A percentile compares a stretch with the other conserved stretches of the same genome.
phyloP scores from a whole-genome alignment of 768 basidiomycete genomes.

The Paxillus ammoniavirescens region DNA sequence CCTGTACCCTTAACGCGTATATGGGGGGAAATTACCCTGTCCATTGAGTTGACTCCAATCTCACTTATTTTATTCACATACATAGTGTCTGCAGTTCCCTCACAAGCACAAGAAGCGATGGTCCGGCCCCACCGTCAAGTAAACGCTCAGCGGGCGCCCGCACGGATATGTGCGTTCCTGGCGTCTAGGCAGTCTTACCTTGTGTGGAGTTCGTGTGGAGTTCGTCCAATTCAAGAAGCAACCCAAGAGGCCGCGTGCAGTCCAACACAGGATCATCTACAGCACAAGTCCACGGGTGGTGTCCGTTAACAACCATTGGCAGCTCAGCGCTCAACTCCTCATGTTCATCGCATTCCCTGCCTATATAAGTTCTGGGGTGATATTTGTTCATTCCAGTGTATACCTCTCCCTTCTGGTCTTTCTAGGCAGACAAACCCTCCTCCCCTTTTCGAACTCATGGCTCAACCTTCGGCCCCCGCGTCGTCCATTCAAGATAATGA shows the following conservation, averaged over 20 bases:
- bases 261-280: not conserved
- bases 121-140: too few species aligned
- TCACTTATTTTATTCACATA: too few species aligned
- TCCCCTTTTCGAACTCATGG: conserved; percentile 3
- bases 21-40: too few species aligned
- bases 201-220: not conserved
- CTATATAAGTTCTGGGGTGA: not conserved
- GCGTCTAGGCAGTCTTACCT: not conserved
- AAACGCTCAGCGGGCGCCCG: too few species aligned
- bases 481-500: not conserved
- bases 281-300: not conserved
- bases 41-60: too few species aligned
- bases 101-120: too few species aligned
- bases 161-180: not conserved
- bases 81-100: too few species aligned
- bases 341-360: not conserved
- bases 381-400: not conserved
- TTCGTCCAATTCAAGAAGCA: not conserved
- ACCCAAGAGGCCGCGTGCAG: not conserved
- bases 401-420: not conserved
- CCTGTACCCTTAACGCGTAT: too few species aligned
- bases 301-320: too few species aligned
- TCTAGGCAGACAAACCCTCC: not conserved
- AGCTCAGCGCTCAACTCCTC: not conserved
- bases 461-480: not conserved